These are phyloP conservation scores for Trametes elegans DNA, from an alignment of 768 basidiomycete genomes.

Conservation along the genomic window DNA sequence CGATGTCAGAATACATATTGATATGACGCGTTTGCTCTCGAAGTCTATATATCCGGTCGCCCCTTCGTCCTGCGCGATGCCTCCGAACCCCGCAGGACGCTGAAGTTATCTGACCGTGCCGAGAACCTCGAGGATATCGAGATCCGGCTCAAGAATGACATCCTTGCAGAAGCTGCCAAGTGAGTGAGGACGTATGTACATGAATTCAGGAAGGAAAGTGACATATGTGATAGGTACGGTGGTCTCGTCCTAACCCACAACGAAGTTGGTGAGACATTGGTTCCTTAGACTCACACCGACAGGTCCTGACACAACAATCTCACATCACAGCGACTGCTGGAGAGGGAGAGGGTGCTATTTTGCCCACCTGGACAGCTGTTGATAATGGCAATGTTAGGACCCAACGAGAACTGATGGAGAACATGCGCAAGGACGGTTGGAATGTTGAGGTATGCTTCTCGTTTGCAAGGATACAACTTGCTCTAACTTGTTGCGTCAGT, in stretches of 20 bases:
- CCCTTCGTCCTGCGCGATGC: constrained; percentile 93
- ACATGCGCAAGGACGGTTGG: constrained; percentile 81
- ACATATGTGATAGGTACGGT: constrained; percentile 57
- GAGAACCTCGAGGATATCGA: constrained; percentile 95
- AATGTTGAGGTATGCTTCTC: constrained; percentile 66
- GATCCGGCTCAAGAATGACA: constrained; percentile 83
- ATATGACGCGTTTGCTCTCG: neutral
- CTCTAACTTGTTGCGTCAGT: constrained; percentile 39
- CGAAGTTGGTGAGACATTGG: constrained; percentile 62
- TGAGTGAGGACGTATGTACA: constrained; percentile 36
- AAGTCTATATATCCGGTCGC: constrained; percentile 85
- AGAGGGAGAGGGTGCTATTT: constrained; percentile 73
- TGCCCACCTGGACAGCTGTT: constrained; percentile 93
- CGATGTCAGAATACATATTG: neutral
- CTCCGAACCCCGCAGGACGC: constrained; percentile 73
- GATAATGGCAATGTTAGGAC: constrained; percentile 84
- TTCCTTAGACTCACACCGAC: too few species aligned
- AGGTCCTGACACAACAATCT: too few species aligned
- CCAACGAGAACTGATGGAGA: constrained; percentile 80
- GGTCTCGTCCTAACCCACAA: constrained; percentile 93
- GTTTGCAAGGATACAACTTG: constrained; percentile 25
- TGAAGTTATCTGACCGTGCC: constrained; percentile 86
- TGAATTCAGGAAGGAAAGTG: neutral
- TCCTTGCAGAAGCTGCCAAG: constrained; percentile 80
- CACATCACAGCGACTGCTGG: constrained; percentile 39